Base-by-base conservation (phyloP, 305 asterid species). In the Vinca major region DNA sequence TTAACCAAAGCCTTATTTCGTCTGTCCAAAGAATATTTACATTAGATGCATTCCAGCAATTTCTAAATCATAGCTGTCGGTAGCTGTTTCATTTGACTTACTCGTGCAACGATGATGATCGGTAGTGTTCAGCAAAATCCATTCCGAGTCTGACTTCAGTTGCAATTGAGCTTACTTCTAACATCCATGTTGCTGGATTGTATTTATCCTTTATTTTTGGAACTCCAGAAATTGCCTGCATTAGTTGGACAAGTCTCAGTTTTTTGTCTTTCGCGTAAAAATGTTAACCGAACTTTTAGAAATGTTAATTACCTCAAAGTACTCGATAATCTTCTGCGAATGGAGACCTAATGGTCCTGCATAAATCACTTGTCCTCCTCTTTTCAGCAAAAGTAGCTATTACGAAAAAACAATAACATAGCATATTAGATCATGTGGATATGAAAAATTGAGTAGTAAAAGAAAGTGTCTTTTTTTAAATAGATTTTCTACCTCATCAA, bases 121-220 rank as follows among this genome's bases (percentile, higher is more conserved):
- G 83, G 84, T 94, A 91, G 74, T 85, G 71, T 51, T 88, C 95
- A 2, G 96, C 91, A 47, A 94, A 94, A 77, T 94, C 97, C 17
- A 94, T 83, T 50, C 84, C 89, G 16, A 91, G 92, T 62, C 83
- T 83, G 43, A 80, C 79, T 78, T 94, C 99, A 7, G 84, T 75
- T 13, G 86, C 88, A 26, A 78, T 76, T 13, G 98, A 91, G 84
- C 93, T 91, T 33, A 80, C 96, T 82, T 91, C 96, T n/a, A 94
- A 88, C 99, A 91, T 94, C 99, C 98, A 91, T 21, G 99, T 87
- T 51, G 99, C 98, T 20, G 98, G 98, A 74, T 94, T 94, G 65
- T 86, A 83, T 71, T 91, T 89, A 68, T 88, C 96, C 79, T 77
- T 85, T 48, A 94, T 91, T 71, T 75, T 87, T 36, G 87, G 82